Percentiles rank a stretch among this genome's conserved stretches.
Conservation (phyloP, 2,329 filamentous ascomycete species). For the Polytolypa hystricis region DNA sequence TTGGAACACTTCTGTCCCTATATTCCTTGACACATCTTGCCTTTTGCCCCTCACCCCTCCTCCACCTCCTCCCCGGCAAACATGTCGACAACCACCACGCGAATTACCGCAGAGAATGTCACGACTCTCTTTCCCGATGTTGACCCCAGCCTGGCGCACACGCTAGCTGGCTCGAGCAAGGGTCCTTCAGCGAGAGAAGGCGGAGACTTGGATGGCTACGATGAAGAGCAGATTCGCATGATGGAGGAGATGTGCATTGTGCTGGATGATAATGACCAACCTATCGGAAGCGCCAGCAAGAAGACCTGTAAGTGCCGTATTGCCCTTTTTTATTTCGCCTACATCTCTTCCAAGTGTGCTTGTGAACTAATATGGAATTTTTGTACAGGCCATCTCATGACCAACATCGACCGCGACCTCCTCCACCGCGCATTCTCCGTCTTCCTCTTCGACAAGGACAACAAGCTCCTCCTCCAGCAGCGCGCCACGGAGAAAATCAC, state of each 20-base stretch:
- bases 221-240: constrained; percentile 91
- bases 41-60: background rate
- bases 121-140: constrained; percentile 79
- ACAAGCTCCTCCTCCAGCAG: constrained; percentile 88
- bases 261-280: constrained; percentile 77
- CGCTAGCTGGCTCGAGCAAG: constrained; percentile 35
- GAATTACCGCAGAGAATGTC: constrained; percentile 77
- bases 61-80: background rate
- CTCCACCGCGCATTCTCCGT: constrained; percentile 96
- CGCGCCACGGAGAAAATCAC: constrained; percentile 95
- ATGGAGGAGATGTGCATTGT: constrained; percentile 99
- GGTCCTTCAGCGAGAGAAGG: constrained; percentile 38
- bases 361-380: background rate
- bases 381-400: constrained; percentile 91
- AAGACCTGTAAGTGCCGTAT: constrained; percentile 65
- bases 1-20: too few species aligned
- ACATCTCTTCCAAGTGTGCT: background rate
- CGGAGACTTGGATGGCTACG: constrained; percentile 74
- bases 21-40: too few species aligned
- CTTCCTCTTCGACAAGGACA: constrained; percentile 92
- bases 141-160: constrained; percentile 47
- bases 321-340: background rate
- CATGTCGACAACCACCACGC: constrained; percentile 38
- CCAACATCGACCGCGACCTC: constrained; percentile 92
- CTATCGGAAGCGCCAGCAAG: constrained; percentile 95